Conservation (phyloP, 2,329 filamentous ascomycete species). For the Rosellinia necatrix region DNA sequence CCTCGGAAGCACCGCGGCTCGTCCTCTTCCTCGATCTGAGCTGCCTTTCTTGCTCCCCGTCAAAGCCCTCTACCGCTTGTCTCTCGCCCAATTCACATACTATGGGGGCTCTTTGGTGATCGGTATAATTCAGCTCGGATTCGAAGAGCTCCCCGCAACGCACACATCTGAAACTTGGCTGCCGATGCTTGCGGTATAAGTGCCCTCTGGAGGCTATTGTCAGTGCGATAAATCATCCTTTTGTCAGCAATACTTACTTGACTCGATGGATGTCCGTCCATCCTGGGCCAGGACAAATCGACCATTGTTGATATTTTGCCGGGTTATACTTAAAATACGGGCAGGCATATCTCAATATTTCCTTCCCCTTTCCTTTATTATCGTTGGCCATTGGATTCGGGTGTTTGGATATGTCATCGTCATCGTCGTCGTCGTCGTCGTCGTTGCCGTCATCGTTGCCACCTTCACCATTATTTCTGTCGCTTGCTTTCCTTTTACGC, state of each 20-base stretch:
- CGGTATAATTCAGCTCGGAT: constrained; percentile 11
- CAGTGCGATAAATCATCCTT: background rate
- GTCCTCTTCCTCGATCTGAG: constrained; percentile 23
- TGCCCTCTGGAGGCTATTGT: constrained; percentile 11
- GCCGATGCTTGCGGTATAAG: constrained; percentile 22
- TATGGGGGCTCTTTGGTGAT: constrained; percentile 14
- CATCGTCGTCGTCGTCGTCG: background rate
- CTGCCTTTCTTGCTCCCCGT: constrained; percentile 15
- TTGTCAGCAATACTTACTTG: constrained; percentile 12
- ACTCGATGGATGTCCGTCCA: constrained; percentile 23
- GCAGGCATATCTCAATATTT: constrained; percentile 14
- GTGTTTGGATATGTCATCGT: background rate
- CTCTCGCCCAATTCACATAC: constrained; percentile 11
- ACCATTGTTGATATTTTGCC: constrained; percentile 19
- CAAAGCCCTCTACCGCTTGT: constrained; percentile 18
- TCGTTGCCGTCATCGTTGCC: background rate
- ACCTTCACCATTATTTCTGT: background rate
- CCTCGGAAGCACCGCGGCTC: constrained; percentile 4
- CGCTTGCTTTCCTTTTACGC: constrained; percentile 7
- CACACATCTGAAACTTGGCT: constrained; percentile 16
- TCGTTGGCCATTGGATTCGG: background rate
- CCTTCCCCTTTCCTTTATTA: constrained; percentile 12
- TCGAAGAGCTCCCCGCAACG: constrained; percentile 23
- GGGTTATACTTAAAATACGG: constrained; percentile 26
- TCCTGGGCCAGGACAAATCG: constrained; percentile 19